Base-by-base conservation (phyloP, 202 grass and related monocot genomes). In the Setaria viridis region DNA sequence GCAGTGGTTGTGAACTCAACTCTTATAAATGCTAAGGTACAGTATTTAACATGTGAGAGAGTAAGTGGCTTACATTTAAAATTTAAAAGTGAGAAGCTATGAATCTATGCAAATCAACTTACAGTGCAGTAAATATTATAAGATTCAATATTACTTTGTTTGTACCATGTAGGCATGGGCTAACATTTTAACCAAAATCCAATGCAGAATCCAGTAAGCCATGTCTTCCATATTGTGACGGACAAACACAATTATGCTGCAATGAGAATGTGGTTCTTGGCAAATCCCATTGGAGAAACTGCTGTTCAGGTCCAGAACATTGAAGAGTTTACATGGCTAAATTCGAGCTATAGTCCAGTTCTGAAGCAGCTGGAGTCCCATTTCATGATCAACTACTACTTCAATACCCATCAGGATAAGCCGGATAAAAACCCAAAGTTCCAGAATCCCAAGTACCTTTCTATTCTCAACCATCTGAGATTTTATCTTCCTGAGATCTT, bases 401-500 rank as follows among this genome's bases (percentile, higher is more conserved):
- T 97, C 70, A 87, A 42, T 53, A 89, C 59, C 37, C 37, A 70
- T 10, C 89, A 59, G 43, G 84, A 87, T 33, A 94, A 63, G 59
- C 77, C 50, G 35, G 85, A 91, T 76, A 92, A 75, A 41, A 97
- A 85, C 70, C 80, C 90, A 5, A 97, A 94, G 72, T 97, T 88
- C 41, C 74, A 85, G 56, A 97, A 97, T 79, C 90, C 92, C 21
- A 97, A 97, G 74, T 97, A 97, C 77, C 56, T 97, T 43, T 97
- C 90, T 15, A 91, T 97, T 68, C 85, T 97, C 41, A 94, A 94
- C 62, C 92, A 92, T 86, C 69, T 94, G 50, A 83, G 94, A 46
- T 97, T 97, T 76, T 94, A 97, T 84, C 86, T 94, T 73, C 94
- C 94, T 21, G 83, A 94, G 84, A 94, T 97, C 11, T 97, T 91